Evolutionary conservation across 2,329 filamentous ascomycete genomes (phyloP).

Genomic region (Monosporascus sp.): DNA sequence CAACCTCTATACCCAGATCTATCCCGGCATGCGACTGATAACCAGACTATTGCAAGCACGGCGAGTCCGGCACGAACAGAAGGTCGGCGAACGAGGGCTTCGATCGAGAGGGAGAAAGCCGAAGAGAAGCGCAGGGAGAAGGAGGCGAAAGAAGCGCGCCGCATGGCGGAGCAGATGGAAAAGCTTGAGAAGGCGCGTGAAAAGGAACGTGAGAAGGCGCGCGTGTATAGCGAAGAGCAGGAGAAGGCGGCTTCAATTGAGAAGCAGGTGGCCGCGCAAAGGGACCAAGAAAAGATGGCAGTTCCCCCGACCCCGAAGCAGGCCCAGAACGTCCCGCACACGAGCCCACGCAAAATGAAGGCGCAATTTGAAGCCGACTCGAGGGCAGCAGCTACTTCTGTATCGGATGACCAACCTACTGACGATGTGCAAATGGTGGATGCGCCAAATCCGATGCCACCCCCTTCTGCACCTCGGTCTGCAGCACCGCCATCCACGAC

Average conservation of each 20-base stretch:
- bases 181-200: constrained; percentile 63
- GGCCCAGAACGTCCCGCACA: constrained; percentile 38
- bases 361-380: constrained; percentile 22
- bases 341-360: constrained; percentile 48
- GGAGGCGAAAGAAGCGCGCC: constrained; percentile 55
- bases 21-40: constrained; percentile 30
- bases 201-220: constrained; percentile 65
- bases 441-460: constrained; percentile 49
- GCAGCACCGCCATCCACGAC: constrained; percentile 40
- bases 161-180: constrained; percentile 52
- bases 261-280: constrained; percentile 46
- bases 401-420: constrained; percentile 25
- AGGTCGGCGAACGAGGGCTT: constrained; percentile 49
- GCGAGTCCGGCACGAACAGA: constrained; percentile 39
- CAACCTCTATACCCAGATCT: constrained; percentile 42
- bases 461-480: constrained; percentile 52
- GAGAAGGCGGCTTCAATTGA: constrained; percentile 49
- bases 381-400: constrained; percentile 25
- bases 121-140: constrained; percentile 61
- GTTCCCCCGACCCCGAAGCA: constrained; percentile 31
- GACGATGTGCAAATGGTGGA: constrained; percentile 54
- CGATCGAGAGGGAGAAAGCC: constrained; percentile 51
- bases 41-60: constrained; percentile 23
- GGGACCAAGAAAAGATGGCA: constrained; percentile 41
- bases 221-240: constrained; percentile 52